Base-by-base conservation (phyloP, 768 basidiomycete species). In the Podaxis sp. region DNA sequence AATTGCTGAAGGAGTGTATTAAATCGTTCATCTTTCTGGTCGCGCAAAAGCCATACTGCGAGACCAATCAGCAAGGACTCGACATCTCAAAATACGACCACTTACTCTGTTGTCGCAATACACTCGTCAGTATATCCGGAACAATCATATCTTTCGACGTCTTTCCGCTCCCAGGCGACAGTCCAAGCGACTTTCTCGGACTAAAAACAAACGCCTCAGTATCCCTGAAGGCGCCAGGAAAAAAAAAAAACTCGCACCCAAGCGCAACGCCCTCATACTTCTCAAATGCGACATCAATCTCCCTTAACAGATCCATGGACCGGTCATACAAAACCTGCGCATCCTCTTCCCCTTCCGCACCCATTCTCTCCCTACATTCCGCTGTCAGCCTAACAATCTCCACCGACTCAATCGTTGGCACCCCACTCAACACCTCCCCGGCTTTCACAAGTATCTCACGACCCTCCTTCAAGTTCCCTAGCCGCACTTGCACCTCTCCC, bases 61-160 rank as follows among this genome's bases (percentile, higher is more conserved):
- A 44, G 11, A 11, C 12, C 33, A 66, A 19, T 46, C 44, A 46
- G 44, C 7, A 19, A n/a, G 15, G 15, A 15, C 9, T 17, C 13
- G 22, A 17, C 44, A n/a, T 19, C 8, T 4, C 7, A 46, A 8
- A 46, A 19, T 22, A 6, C 5, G 7, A 8, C 8, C 7, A 75
- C 89, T 70, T 65, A 93, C 92, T 85, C 64, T 87, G 87, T 69
- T 87, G 87, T 39, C 86, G 81, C 54, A 93, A 74, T 44, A 93
- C 78, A 2, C 81, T 73, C 2, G 87, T 87, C 28, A 88, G 73
- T 19, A 92, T 73, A 13, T 80, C 79, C 0, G 90, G 90, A 7
- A 84, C 81, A 46, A 91, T 70, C 22, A 82, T 75, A 44, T 89
- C 87, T 28, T 75, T 71, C 7, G 42, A 40, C 13, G 66, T 52